phyloP scores from a whole-genome alignment of 805 yeast species.

The Wickerhamiella cacticola region DNA sequence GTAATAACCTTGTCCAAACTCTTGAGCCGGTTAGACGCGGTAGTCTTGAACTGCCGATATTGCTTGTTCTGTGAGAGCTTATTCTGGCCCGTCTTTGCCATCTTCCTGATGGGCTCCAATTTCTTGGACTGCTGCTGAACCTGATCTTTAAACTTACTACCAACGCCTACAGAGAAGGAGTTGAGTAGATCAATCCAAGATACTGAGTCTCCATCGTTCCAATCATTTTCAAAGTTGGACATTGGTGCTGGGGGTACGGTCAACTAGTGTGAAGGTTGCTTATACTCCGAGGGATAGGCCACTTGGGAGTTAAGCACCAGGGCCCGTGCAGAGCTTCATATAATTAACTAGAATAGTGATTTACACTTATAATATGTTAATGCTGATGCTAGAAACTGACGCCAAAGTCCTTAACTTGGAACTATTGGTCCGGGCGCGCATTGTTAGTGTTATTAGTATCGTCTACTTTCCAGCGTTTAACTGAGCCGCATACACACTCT shows the following conservation, averaged over 20 bases:
- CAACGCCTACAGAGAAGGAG: conserved; percentile 25
- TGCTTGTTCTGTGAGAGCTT: conserved; percentile 17
- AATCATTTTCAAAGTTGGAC: conserved; percentile 4
- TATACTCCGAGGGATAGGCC: no score
- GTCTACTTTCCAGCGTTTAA: not conserved
- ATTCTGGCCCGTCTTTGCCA: conserved; percentile 10
- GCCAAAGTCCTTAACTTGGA: no score
- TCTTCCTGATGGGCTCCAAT: conserved; percentile 7
- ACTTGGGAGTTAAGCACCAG: no score
- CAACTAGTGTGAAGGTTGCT: not conserved
- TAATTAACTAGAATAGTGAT: no score
- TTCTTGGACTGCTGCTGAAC: conserved; percentile 15
- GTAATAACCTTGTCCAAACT: conserved; percentile 24
- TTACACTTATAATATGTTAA: no score
- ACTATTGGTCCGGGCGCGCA: no score
- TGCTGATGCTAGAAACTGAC: no score
- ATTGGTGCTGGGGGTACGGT: not conserved
- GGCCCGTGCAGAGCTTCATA: no score
- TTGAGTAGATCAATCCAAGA: conserved; percentile 29
- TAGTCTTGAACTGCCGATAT: conserved; percentile 24
- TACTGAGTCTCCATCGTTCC: conserved; percentile 17
- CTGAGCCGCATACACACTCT: conserved; percentile 19
- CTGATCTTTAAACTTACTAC: conserved; percentile 21
- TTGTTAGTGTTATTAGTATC: no score
- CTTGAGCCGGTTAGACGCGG: conserved; percentile 23